These are phyloP conservation scores for Wickerhamiella siamensis DNA, from an alignment of 805 yeast genomes.

Conservation along the genomic window DNA sequence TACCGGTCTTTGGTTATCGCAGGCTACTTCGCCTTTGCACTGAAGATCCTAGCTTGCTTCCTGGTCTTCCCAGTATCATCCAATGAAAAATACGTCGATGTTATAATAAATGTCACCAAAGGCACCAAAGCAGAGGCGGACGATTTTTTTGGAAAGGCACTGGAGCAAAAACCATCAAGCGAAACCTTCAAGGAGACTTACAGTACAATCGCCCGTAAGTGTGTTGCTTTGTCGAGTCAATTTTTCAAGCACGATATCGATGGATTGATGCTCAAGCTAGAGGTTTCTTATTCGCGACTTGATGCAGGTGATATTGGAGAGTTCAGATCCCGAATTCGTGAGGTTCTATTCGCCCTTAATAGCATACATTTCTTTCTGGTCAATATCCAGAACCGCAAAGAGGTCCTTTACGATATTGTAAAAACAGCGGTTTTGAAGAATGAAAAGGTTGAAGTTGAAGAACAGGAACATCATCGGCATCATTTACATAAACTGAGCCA, in stretches of 20 bases:
- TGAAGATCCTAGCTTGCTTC: slow-evolving; percentile 14
- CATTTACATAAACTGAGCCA: not conserved
- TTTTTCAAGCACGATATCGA: slow-evolving; percentile 13
- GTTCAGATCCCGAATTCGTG: slow-evolving; percentile 13
- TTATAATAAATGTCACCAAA: slow-evolving; percentile 11
- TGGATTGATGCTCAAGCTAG: slow-evolving; percentile 11
- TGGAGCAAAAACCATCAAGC: slow-evolving; percentile 10
- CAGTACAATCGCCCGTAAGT: not conserved
- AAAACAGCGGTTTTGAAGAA: not conserved
- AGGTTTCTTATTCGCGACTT: slow-evolving; percentile 18
- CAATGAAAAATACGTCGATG: slow-evolving; percentile 12
- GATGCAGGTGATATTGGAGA: slow-evolving; percentile 19
- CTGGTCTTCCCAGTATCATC: slow-evolving; percentile 22
- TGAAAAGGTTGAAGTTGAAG: not conserved
- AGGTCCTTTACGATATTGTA: not conserved
- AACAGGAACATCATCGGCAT: not conserved
- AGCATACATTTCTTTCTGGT: slow-evolving; percentile 16
- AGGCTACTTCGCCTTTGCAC: slow-evolving; percentile 17
- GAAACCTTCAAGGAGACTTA: slow-evolving; percentile 6
- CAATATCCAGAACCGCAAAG: slow-evolving; percentile 7
- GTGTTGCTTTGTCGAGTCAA: slow-evolving; percentile 5
- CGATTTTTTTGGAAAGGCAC: slow-evolving; percentile 1
- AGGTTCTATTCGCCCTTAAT: slow-evolving; percentile 14
- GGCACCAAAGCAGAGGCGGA: slow-evolving; percentile 1
- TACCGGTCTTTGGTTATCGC: slow-evolving; percentile 17